Evolutionary conservation across 164 flowering plant species (phyloP).

Genomic region (Hamamelis virginiana): DNA sequence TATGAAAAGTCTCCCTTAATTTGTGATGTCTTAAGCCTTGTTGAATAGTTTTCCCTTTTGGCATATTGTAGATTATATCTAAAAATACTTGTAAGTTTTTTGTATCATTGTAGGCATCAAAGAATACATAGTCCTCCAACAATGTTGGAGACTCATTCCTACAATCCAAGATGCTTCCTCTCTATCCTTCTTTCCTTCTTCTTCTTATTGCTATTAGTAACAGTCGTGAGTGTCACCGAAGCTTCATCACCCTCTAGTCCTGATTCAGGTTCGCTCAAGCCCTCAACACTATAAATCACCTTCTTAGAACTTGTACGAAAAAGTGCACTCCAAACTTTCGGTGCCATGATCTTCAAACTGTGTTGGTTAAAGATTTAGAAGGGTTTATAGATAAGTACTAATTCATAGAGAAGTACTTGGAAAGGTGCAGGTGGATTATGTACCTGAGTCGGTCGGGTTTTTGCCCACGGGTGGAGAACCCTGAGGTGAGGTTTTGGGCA

Average conservation of each 20-base stretch:
- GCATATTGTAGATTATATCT: no score
- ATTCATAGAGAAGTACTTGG: constrained; percentile 37
- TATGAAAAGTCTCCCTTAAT: no score
- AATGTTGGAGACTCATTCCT: no score
- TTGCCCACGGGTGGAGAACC: constrained; percentile 56
- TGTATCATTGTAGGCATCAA: no score
- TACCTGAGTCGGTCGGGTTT: constrained; percentile 58
- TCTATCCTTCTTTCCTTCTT: neutral
- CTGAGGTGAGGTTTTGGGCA: constrained; percentile 71
- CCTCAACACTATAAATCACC: constrained; percentile 46
- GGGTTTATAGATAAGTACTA: constrained; percentile 40
- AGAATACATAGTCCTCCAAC: no score
- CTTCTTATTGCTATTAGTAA: neutral
- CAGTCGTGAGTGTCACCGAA: constrained; percentile 1
- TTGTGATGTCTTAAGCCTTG: no score
- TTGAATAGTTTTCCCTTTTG: no score
- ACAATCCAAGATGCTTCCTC: no score
- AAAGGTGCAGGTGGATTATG: constrained; percentile 69
- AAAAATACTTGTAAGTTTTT: no score
- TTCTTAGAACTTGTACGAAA: constrained; percentile 65
- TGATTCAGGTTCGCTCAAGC: constrained; percentile 32
- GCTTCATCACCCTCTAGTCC: neutral
- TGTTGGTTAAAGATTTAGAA: constrained; percentile 33
- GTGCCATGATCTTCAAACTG: constrained; percentile 50
- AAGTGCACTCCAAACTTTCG: constrained; percentile 56